Base-by-base conservation (phyloP, 2,329 filamentous ascomycete species). In the Purpureocillium lavendulum region DNA sequence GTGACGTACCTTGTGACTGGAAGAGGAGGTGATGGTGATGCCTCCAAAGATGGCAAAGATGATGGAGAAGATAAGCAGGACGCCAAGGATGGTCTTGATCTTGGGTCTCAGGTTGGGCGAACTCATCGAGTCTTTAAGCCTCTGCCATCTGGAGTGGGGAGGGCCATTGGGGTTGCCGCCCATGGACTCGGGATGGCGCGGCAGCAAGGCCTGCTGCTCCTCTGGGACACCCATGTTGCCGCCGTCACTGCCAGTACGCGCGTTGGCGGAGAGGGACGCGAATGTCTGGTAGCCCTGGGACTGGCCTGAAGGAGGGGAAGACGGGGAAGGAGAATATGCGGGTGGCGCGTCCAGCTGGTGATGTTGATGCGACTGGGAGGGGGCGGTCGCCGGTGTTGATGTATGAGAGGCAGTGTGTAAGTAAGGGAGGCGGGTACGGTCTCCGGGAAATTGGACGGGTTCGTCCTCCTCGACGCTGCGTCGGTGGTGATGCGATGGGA, bases 261-360 rank as follows among this genome's bases (percentile, higher is more conserved):
- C 33, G 43, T 42, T 13, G 40, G 18, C 16, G 43, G 30, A 35
- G 9, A 30, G 44, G 12, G 48, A 52, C 2, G 52, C 42, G 49
- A 73, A 70, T 7, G 70, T 72, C 42, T 59, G 65, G 49, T 74
- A 71, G 44, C 59, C 63, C 3, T 35, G 40, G 9, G 40, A 36
- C 12, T 26, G 17, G 44, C 53, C 36, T 35, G 41, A 21, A 40
- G 54, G 45, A 7, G 60, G 54, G 11, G 64, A 64, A 16, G 59
- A 57, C 13, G 51, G 56, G 12, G 61, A 66, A 7, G 69, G 68
- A 3, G 66, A 68, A 51, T 74, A 75, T 9, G 71, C 71, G 7
- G 71, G 71, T 9, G 71, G 71, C 6, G 70, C 69, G 40, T 70
- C 67, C 31, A 48, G 42, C 18, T 43, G 42, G n/a, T 45, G 47